These are phyloP conservation scores for Cydonia oblonga DNA, from an alignment of 331 rosid genomes.

Conservation along the genomic window DNA sequence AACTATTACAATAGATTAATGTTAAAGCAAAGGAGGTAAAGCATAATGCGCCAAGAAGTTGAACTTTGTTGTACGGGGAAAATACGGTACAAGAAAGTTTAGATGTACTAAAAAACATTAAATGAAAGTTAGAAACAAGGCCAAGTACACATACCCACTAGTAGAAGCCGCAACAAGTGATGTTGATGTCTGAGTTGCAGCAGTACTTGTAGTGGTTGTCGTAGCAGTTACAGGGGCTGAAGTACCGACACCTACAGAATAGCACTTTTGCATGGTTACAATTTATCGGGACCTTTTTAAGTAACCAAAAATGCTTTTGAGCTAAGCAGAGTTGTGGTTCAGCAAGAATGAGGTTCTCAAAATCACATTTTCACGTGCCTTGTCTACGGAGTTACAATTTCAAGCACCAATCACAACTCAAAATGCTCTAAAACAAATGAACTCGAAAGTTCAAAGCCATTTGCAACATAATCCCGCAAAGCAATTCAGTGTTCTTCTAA, in stretches of 20 bases:
- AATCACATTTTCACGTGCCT: background rate
- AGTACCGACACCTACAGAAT: constrained; percentile 40
- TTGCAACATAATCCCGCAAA: background rate
- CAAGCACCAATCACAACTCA: background rate
- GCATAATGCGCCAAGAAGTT: background rate
- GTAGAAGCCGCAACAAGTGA: constrained; percentile 56
- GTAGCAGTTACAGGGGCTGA: constrained; percentile 37
- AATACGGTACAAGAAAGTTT: background rate
- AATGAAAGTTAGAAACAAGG: background rate
- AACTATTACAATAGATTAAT: background rate
- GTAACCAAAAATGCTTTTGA: background rate
- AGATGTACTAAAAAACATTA: background rate
- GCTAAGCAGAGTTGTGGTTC: background rate
- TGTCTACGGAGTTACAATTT: background rate
- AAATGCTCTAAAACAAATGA: background rate
- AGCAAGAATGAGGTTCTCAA: background rate
- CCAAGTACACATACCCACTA: constrained; percentile 52
- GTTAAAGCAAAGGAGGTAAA: background rate
- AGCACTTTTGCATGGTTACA: background rate
- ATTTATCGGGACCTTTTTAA: constrained; percentile 3
- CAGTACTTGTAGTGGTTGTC: constrained; percentile 35
- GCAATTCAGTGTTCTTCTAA: background rate
- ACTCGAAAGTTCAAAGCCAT: background rate
- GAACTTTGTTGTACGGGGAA: background rate
- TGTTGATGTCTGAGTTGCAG: constrained; percentile 50